Evolutionary conservation across 2,329 filamentous ascomycete genomes (phyloP).

Genomic region (Penicillium sp.): DNA sequence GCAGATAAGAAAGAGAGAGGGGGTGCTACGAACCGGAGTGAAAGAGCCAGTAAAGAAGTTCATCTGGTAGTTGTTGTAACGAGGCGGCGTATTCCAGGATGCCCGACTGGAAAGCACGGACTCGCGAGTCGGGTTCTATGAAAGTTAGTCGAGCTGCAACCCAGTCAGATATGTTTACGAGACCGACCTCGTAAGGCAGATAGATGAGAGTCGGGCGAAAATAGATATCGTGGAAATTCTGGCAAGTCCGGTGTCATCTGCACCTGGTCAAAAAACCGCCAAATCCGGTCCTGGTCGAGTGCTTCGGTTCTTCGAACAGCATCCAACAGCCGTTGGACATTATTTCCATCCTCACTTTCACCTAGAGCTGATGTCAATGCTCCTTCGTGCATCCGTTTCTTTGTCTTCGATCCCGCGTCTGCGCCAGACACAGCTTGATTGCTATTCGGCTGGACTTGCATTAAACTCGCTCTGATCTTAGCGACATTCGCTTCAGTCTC

Average conservation of each 20-base stretch:
- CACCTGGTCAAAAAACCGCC: constrained; percentile 52
- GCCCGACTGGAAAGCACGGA: constrained; percentile 59
- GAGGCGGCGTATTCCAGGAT: constrained; percentile 53
- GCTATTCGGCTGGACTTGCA: constrained; percentile 4
- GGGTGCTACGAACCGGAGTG: constrained; percentile 27
- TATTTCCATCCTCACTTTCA: constrained; percentile 40
- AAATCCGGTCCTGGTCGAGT: constrained; percentile 49
- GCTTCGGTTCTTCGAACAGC: constrained; percentile 60
- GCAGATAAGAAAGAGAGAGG: not conserved
- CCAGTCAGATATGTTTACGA: not conserved
- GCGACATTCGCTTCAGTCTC: constrained; percentile 52
- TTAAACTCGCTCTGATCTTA: constrained; percentile 33
- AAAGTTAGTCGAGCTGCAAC: constrained; percentile 1
- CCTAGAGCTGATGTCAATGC: constrained; percentile 43
- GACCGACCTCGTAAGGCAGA: constrained; percentile 32
- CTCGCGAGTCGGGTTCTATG: constrained; percentile 47
- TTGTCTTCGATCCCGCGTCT: constrained; percentile 1
- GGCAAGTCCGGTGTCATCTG: constrained; percentile 18
- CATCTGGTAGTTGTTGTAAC: constrained; percentile 52
- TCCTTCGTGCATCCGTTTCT: constrained; percentile 31
- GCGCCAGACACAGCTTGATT: not conserved
- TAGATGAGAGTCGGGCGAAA: constrained; percentile 30
- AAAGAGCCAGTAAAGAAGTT: constrained; percentile 61
- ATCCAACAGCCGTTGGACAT: constrained; percentile 48
- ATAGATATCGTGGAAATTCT: constrained; percentile 34